These are phyloP conservation scores for Aspergillus sp. DNA, from an alignment of 2,329 filamentous ascomycete species.

Conservation along the genomic window DNA sequence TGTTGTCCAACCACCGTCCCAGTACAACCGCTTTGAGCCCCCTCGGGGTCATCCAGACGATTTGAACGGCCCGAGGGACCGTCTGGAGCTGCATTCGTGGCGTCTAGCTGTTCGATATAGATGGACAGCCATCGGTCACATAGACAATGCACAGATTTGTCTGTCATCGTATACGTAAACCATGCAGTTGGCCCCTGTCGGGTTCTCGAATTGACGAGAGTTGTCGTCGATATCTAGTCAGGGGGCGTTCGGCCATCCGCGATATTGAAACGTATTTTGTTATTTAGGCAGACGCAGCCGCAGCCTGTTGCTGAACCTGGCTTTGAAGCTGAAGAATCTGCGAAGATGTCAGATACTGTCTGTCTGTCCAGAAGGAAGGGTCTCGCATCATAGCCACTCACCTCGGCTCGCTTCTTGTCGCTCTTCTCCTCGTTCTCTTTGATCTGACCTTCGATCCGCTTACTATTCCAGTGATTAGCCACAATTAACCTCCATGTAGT, in stretches of 20 bases:
- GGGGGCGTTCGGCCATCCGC: no score
- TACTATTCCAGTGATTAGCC: slow-evolving; percentile 42
- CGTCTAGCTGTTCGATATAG: neutral
- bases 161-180: no score
- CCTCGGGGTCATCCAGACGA: no score
- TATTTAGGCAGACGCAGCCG: slow-evolving; percentile 31
- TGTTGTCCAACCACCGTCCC: no score
- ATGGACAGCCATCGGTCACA: neutral
- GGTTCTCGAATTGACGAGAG: no score
- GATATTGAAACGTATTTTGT: slow-evolving; percentile 4
- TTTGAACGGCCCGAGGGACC: neutral
- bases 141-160: neutral
- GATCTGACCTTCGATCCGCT: slow-evolving; percentile 66
- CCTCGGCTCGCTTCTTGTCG: slow-evolving; percentile 64
- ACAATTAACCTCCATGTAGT: no score
- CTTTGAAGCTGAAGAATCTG: slow-evolving; percentile 42
- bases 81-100: neutral
- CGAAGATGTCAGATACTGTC: slow-evolving; percentile 14
- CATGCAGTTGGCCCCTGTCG: no score
- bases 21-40: no score
- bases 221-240: no score
- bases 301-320: slow-evolving; percentile 35
- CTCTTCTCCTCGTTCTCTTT: slow-evolving; percentile 61
- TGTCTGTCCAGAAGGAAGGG: neutral
- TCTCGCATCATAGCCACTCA: slow-evolving; percentile 32